These are phyloP conservation scores for Amphicarpaea edgeworthii DNA, from an alignment of 306 rosid genomes.

Conservation along the genomic window DNA sequence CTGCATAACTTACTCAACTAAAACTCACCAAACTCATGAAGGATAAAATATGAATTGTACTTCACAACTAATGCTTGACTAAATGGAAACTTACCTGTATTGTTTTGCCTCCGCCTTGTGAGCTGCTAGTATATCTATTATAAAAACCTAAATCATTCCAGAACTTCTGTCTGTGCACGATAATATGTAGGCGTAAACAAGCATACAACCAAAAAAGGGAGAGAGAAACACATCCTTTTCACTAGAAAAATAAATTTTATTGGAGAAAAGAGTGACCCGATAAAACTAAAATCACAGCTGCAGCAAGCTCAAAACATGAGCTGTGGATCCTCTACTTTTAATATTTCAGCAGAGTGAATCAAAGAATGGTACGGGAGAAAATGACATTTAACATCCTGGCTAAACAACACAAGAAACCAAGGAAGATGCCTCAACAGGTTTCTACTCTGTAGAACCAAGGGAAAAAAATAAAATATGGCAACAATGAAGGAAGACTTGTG, in stretches of 20 bases:
- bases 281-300: slow-evolving; percentile 11
- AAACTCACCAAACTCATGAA: slow-evolving; percentile 38
- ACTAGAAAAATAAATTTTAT: not conserved
- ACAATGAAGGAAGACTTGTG: not conserved
- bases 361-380: not conserved
- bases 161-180: not conserved
- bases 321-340: not conserved
- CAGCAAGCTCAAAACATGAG: not conserved
- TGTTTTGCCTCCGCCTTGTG: slow-evolving; percentile 24
- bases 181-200: not conserved
- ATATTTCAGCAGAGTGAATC: not conserved
- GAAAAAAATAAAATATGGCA: slow-evolving; percentile 1
- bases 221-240: not conserved
- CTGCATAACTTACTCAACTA: slow-evolving; percentile 47
- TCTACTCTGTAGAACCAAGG: not conserved
- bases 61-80: not conserved
- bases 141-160: slow-evolving; percentile 13
- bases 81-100: slow-evolving; percentile 2
- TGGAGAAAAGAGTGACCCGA: not conserved
- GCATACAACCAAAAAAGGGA: not conserved
- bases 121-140: not conserved
- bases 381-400: not conserved
- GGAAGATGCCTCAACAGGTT: not conserved
- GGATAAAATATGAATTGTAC: not conserved
- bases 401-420: slow-evolving; percentile 2